These are phyloP conservation scores for Amyloporia xantha DNA, from an alignment of 768 basidiomycete genomes.

Conservation along the genomic window DNA sequence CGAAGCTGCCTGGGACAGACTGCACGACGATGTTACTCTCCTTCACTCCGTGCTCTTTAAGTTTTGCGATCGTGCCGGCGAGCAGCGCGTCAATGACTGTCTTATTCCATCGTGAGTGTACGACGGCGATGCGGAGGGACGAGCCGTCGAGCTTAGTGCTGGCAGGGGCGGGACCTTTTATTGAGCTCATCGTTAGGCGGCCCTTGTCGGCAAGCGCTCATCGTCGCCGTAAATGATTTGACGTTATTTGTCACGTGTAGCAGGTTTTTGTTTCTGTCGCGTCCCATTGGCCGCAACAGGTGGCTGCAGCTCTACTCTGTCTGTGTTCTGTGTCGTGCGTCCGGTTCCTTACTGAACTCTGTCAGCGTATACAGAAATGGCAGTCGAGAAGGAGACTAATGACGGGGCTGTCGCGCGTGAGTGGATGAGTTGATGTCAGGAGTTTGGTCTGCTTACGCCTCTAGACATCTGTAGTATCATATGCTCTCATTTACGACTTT, in stretches of 20 bases:
- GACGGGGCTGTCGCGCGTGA: conserved; percentile 14
- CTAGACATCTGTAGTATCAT: conserved; percentile 52
- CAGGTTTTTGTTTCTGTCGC: not conserved
- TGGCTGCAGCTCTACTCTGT: not conserved
- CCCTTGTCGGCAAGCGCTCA: not conserved
- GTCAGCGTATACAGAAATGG: conserved; percentile 1
- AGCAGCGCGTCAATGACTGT: conserved; percentile 81
- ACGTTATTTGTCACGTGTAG: not conserved
- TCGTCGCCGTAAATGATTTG: not conserved
- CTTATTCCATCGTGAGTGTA: conserved; percentile 96
- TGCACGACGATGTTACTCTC: conserved; percentile 85
- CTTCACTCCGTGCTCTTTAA: conserved; percentile 83
- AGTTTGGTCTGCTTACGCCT: not conserved
- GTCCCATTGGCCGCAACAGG: not conserved
- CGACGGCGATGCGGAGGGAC: conserved; percentile 77
- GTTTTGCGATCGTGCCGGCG: conserved; percentile 68
- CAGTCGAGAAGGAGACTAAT: not conserved
- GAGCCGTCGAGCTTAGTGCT: conserved; percentile 70
- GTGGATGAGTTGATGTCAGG: not conserved
- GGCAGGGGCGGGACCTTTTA: conserved; percentile 73
- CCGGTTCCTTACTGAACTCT: not conserved
- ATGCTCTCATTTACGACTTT: conserved; percentile 72
- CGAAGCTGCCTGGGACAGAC: conserved; percentile 92
- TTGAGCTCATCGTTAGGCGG: conserved; percentile 30
- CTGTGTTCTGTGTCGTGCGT: too few species aligned